A percentile compares a stretch with the other conserved stretches of the same genome.
Evolutionary conservation across 768 basidiomycete species (phyloP).

Genomic region (Pulveroboletus frians): DNA sequence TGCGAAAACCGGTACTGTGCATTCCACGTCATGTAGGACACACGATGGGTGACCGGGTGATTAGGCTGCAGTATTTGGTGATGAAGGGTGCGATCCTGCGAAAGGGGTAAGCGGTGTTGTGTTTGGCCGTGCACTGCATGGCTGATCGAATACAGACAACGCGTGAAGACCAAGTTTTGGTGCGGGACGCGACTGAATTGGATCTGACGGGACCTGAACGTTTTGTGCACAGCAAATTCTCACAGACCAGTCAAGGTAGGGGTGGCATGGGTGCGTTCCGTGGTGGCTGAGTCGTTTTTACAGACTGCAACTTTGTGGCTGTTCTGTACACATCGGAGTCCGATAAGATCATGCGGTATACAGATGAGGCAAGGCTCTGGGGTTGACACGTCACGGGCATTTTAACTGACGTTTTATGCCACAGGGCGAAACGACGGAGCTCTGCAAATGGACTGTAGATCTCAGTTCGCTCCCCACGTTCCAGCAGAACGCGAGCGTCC

Average conservation of each 20-base stretch:
- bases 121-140: slow-evolving; percentile 13
- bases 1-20: slow-evolving; percentile 72
- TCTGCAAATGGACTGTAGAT: slow-evolving; percentile 88
- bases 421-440: slow-evolving; percentile 62
- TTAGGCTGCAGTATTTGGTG: slow-evolving; percentile 80
- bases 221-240: slow-evolving; percentile 56
- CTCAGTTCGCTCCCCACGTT: slow-evolving; percentile 73
- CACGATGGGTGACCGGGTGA: slow-evolving; percentile 16
- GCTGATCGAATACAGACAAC: slow-evolving; percentile 49
- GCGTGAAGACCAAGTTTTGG: slow-evolving; percentile 80
- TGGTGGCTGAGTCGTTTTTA: neutral
- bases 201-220: slow-evolving; percentile 8
- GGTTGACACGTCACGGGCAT: slow-evolving; percentile 12
- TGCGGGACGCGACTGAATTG: slow-evolving; percentile 31
- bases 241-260: slow-evolving; percentile 49
- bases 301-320: slow-evolving; percentile 79
- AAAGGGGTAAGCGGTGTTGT: slow-evolving; percentile 60
- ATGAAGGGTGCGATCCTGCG: slow-evolving; percentile 82
- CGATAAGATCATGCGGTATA: slow-evolving; percentile 77
- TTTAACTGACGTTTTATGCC: slow-evolving; percentile 22
- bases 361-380: slow-evolving; percentile 54
- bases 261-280: neutral
- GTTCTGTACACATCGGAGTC: slow-evolving; percentile 72
- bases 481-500: slow-evolving; percentile 59
- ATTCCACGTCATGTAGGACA: slow-evolving; percentile 7